Evolutionary conservation across 1,139 yeast species (phyloP).

Genomic region (Petasospora fabianii): DNA sequence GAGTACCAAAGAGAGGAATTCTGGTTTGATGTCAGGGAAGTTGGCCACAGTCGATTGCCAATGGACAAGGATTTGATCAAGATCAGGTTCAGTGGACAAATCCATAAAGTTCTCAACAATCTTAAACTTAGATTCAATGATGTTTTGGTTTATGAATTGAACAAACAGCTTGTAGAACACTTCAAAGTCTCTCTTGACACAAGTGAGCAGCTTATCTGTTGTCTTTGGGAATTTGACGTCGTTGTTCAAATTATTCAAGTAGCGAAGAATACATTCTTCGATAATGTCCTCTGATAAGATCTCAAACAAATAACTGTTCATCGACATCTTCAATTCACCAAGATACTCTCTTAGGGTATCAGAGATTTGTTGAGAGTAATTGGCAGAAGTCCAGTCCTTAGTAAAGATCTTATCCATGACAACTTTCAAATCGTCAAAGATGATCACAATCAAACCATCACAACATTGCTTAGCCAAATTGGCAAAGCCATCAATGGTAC

Average conservation of each 20-base stretch:
- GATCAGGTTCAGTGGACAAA: slow-evolving; percentile 29
- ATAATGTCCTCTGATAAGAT: slow-evolving; percentile 50
- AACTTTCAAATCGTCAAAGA: slow-evolving; percentile 62
- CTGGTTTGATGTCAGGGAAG: slow-evolving; percentile 14
- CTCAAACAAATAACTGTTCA: slow-evolving; percentile 48
- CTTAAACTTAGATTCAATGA: slow-evolving; percentile 50
- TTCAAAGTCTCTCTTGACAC: slow-evolving; percentile 66
- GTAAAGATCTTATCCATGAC: slow-evolving; percentile 47
- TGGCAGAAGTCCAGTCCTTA: slow-evolving; percentile 47
- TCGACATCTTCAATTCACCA: slow-evolving; percentile 50
- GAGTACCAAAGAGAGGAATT: slow-evolving; percentile 14
- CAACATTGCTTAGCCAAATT: slow-evolving; percentile 70
- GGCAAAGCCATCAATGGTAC: slow-evolving; percentile 70
- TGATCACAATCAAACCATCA: slow-evolving; percentile 58
- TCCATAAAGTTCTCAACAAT: slow-evolving; percentile 73
- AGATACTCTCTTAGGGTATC: slow-evolving; percentile 77
- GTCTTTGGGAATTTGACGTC: slow-evolving; percentile 31
- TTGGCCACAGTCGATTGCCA: slow-evolving; percentile 13
- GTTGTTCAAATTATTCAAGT: slow-evolving; percentile 44
- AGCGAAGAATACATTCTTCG: slow-evolving; percentile 45
- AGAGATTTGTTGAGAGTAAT: slow-evolving; percentile 53
- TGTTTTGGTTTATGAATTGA: slow-evolving; percentile 42
- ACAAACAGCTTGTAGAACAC: slow-evolving; percentile 60
- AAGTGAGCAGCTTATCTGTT: slow-evolving; percentile 46
- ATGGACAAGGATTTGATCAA: slow-evolving; percentile 9